Evolutionary conservation across 768 basidiomycete species (phyloP), one percentile per base, ranked within the genome.

Genomic region (Amanita rimosa): DNA sequence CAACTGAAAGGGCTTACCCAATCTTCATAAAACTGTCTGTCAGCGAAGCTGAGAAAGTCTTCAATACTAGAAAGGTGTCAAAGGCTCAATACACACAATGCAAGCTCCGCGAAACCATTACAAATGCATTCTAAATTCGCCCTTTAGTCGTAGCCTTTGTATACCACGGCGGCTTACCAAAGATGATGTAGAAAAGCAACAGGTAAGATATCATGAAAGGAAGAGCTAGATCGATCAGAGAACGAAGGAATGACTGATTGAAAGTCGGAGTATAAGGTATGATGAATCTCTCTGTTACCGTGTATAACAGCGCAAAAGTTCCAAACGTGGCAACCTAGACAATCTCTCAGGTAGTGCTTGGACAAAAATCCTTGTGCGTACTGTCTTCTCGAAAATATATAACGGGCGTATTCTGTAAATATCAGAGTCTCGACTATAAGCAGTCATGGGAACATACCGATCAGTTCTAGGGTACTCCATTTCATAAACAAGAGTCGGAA

Each of bases 11-110:
- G 3, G 14, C 68, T 22, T 63, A 85, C 84, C 90, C 94, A 97
- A 62, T 96, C 95, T 65, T 93, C 89, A 61, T 98, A 99, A 64
- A 98, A 99, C 55, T 91, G 85, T 40, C 95, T 75, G 62, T 99
- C 95, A n/a, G 91, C 90, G 60, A 99, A 99, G 62, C 89, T 91
- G 53, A 37, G 50, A 19, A 50, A 24, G 14, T 16, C 36, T 44
- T 21, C 56, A 49, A 48, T 10, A 4, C 3, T 27, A 19, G 21
- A n/a, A 33, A 11, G 1, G n/a, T 39, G 17, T 9, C 24, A 33
- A 6, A 41, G 31, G 29, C 31, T 22, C n/a, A 17, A 8, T 3
- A 62, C 81, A 60, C 56, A 91, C 90, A 77, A 85, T 5, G 90
- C 90, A 36, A 95, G 70, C 64, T 97, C 94, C 1, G 94, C 95